These are phyloP conservation scores for Phytophthora hybrid DNA, from an alignment of 352 stramenopile genomes.

Conservation along the genomic window DNA sequence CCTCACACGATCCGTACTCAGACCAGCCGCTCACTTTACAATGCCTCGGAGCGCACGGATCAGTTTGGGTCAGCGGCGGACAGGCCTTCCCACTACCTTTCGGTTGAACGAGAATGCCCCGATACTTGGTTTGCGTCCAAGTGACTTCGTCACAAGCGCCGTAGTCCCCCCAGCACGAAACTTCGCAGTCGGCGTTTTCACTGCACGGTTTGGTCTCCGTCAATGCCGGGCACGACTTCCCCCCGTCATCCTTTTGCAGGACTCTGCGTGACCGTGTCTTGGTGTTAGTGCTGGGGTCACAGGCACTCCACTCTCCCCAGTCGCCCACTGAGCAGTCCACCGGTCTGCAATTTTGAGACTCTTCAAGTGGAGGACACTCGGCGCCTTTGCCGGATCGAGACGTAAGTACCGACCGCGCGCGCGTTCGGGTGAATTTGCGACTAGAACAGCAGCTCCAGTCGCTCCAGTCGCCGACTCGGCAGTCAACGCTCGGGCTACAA, in stretches of 20 bases:
- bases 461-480: constrained; percentile 62
- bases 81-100: constrained; percentile 52
- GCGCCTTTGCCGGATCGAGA: constrained; percentile 42
- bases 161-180: constrained; percentile 58
- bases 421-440: constrained; percentile 44
- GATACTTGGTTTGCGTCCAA: constrained; percentile 40
- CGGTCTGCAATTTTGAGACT: constrained; percentile 44
- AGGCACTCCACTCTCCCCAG: constrained; percentile 57
- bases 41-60: constrained; percentile 47
- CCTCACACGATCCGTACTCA: constrained; percentile 49
- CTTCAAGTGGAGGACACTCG: constrained; percentile 47
- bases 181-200: constrained; percentile 52
- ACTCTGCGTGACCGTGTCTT: constrained; percentile 54
- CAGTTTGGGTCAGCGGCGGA: constrained; percentile 41
- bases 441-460: constrained; percentile 46
- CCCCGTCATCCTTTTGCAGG: constrained; percentile 40
- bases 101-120: constrained; percentile 47
- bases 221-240: constrained; percentile 47
- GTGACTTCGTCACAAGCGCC: constrained; percentile 39
- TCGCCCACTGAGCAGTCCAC: constrained; percentile 56
- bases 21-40: constrained; percentile 69
- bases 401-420: constrained; percentile 49
- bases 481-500: constrained; percentile 61
- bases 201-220: constrained; percentile 42
- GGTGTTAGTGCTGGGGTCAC: constrained; percentile 34